phyloP scores from a whole-genome alignment of 2,329 filamentous ascomycete genomes.

The Talaromyces sp. region DNA sequence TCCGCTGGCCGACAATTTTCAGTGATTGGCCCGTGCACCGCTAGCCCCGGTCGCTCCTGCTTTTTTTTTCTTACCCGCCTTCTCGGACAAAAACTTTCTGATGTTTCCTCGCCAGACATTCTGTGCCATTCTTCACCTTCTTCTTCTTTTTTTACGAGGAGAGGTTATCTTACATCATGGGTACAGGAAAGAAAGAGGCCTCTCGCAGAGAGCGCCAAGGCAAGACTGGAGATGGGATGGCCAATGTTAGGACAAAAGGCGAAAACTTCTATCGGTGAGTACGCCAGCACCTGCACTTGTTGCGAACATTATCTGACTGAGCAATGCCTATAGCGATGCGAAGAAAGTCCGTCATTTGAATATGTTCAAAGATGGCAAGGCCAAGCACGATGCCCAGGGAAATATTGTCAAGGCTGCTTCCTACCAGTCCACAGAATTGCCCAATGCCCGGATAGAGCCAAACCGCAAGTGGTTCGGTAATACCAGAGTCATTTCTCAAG shows the following conservation, averaged over 20 bases:
- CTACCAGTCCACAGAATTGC: slow-evolving; percentile 78
- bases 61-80: slow-evolving; percentile 26
- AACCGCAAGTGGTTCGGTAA: slow-evolving; percentile 98
- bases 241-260: slow-evolving; percentile 88
- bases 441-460: slow-evolving; percentile 84
- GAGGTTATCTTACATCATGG: slow-evolving; percentile 57
- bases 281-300: neutral
- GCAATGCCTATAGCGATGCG: slow-evolving; percentile 50
- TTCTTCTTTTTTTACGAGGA: slow-evolving; percentile 24
- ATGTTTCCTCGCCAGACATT: slow-evolving; percentile 20
- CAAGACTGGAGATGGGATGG: slow-evolving; percentile 80
- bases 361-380: slow-evolving; percentile 84
- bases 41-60: slow-evolving; percentile 30
- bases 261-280: slow-evolving; percentile 92
- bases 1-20: slow-evolving; percentile 32
- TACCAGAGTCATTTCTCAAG: slow-evolving; percentile 84
- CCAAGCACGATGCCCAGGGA: slow-evolving; percentile 75
- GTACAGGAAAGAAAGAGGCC: slow-evolving; percentile 87
- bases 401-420: slow-evolving; percentile 79
- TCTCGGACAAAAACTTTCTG: slow-evolving; percentile 22
- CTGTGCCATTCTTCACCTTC: slow-evolving; percentile 28
- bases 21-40: slow-evolving; percentile 36
- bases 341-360: slow-evolving; percentile 88
- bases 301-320: neutral
- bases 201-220: slow-evolving; percentile 79